Evolutionary conservation across 805 yeast genomes (phyloP), one percentile per base, ranked within the genome.

Genomic region (Kluyveromyces aestuarii): DNA sequence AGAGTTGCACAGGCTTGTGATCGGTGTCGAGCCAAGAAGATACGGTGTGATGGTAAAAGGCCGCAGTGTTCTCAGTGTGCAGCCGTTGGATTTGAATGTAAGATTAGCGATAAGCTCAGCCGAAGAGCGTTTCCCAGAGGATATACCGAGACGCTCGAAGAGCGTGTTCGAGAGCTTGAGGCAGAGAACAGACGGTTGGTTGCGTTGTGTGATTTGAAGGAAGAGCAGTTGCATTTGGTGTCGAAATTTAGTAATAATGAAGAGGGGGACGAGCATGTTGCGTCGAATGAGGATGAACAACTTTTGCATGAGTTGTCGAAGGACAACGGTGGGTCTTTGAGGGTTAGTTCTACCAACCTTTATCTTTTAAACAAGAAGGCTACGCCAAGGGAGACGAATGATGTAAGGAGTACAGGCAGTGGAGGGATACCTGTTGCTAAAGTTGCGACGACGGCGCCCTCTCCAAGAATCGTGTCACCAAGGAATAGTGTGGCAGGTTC

Each of bases 1-100:
- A 68, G 96, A 49, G 85, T 86, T 2, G 90, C 96, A 0, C 96
- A 88, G 61, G 96, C 96, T 0, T 88, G 96, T 65, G 96, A 88
- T 62, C 69, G 97, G 45, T 89, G 96, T 60, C 71, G 96, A 37
- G 49, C 64, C 27, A 65, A 65, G 46, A 65, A 65, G 48, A 61
- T 62, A 6, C 60, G 62, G 45, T 65, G 69, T 51, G 91, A 85
- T 56, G 93, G 93, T 1, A 75, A 77, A 49, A 75, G 79, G 50
- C 84, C 84, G 3, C 80, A 77, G 55, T 89, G 97, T 63, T 77
- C 91, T 0, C 84, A 85, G 51, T 89, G 97, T 71, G 81, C 80
- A 11, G 75, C 81, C 7, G 93, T 87, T 3, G 96, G 96, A 2
- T 76, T 89, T 50, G 91, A 87, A 53, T 89, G 97, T 65, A 83